Evolutionary conservation across 257 asterid genomes (phyloP).

Genomic region (Solanum chiquidenum): DNA sequence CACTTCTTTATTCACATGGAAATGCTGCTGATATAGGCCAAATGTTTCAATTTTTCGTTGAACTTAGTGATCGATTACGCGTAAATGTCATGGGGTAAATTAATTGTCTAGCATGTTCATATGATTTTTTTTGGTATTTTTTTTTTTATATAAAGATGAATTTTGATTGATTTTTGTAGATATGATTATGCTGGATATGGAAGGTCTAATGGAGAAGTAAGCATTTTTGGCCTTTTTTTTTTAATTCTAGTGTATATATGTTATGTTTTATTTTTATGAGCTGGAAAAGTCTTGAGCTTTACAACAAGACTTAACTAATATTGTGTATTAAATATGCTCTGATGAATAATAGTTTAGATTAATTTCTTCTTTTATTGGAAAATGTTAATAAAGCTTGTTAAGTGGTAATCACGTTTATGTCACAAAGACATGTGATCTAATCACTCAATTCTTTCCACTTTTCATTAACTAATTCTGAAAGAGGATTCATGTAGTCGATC

Average conservation of each 20-base stretch:
- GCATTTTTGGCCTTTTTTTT: neutral
- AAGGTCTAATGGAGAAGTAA: neutral
- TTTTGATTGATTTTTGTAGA: neutral
- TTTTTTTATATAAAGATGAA: neutral
- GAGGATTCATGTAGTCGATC: neutral
- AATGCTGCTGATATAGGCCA: constrained; percentile 1
- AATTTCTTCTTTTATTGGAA: neutral
- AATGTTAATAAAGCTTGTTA: neutral
- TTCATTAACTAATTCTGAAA: neutral
- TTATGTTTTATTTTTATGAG: neutral
- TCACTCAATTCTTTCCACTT: neutral
- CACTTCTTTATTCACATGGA: neutral
- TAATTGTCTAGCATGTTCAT: neutral
- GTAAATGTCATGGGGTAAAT: neutral
- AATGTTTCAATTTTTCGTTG: neutral
- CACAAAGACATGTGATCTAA: neutral
- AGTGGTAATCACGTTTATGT: neutral
- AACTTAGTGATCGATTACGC: neutral
- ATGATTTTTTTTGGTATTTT: neutral
- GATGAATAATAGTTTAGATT: neutral
- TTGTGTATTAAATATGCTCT: neutral
- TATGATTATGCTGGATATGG: constrained; percentile 6
- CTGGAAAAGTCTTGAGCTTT: neutral
- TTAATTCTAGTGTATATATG: neutral
- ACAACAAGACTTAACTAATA: neutral